Evolutionary conservation across 768 basidiomycete genomes (phyloP).

Genomic region (Daedaleopsis sinensis): DNA sequence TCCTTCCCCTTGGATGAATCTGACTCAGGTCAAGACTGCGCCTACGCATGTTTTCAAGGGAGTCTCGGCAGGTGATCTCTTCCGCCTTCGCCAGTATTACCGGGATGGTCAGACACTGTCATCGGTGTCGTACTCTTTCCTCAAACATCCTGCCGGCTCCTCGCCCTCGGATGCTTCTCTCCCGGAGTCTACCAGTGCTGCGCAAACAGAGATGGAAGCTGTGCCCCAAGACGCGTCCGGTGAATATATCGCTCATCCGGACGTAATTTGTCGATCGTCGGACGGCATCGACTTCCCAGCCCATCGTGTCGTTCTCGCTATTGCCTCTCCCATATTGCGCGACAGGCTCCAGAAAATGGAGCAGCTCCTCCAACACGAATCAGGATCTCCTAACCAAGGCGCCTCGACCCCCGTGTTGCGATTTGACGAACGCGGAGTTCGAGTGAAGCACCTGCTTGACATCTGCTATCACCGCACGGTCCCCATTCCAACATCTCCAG

Average conservation of each 20-base stretch:
- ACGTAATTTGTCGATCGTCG: slow-evolving; percentile 55
- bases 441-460: neutral
- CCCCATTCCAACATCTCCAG: neutral
- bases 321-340: slow-evolving; percentile 38
- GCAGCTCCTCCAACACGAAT: neutral
- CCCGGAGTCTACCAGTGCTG: neutral
- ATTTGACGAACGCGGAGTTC: neutral
- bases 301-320: slow-evolving; percentile 35
- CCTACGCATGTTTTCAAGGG: neutral
- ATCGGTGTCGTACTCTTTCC: neutral
- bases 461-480: neutral
- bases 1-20: neutral
- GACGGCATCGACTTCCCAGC: slow-evolving; percentile 46
- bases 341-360: slow-evolving; percentile 29
- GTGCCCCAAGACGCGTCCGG: neutral
- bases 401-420: neutral
- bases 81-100: neutral
- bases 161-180: neutral
- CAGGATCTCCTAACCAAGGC: neutral
- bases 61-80: neutral
- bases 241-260: slow-evolving; percentile 26
- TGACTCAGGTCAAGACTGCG: neutral
- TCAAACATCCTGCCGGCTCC: neutral
- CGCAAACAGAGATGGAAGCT: neutral
- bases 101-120: no score